Evolutionary conservation across 2,329 filamentous ascomycete species (phyloP).

Genomic region (Aspergillus pseudonomiae): DNA sequence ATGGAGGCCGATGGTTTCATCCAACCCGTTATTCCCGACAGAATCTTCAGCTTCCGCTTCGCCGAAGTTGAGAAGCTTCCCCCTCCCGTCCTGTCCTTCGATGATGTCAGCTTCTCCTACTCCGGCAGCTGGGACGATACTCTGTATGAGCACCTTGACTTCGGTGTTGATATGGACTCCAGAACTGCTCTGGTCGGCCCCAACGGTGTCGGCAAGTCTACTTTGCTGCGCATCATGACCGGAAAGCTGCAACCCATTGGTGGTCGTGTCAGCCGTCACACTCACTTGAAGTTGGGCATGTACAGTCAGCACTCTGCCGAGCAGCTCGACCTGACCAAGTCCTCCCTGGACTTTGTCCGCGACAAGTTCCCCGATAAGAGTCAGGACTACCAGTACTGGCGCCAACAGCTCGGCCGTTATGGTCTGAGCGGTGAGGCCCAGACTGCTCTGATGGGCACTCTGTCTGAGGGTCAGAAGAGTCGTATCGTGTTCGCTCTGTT

Average conservation of each 20-base stretch:
- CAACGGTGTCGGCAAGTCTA: constrained; percentile 99
- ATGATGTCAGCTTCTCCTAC: constrained; percentile 98
- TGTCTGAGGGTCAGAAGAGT: constrained; percentile 96
- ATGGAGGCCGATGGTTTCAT: constrained; percentile 99
- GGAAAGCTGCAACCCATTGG: constrained; percentile 85
- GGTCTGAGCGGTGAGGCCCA: constrained; percentile 91
- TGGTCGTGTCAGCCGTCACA: constrained; percentile 86
- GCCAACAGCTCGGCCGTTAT: constrained; percentile 93
- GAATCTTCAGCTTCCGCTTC: constrained; percentile 96
- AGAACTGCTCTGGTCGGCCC: constrained; percentile 94
- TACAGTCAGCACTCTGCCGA: constrained; percentile 99
- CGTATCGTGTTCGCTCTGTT: constrained; percentile 97
- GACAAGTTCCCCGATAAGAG: constrained; percentile 89
- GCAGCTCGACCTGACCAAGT: constrained; percentile 98
- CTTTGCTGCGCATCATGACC: constrained; percentile 92
- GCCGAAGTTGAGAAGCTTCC: constrained; percentile 99
- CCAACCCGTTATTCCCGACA: constrained; percentile 81
- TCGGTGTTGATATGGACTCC: constrained; percentile 99
- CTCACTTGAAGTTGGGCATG: constrained; percentile 95
- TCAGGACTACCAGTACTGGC: constrained; percentile 99
- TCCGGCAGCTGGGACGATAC: constrained; percentile 87
- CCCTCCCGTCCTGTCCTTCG: constrained; percentile 92
- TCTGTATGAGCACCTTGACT: constrained; percentile 93
- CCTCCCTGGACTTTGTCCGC: constrained; percentile 92
- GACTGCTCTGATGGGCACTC: constrained; percentile 95